Conservation (phyloP, 345 rosid species). For the Hirschfeldia incana region DNA sequence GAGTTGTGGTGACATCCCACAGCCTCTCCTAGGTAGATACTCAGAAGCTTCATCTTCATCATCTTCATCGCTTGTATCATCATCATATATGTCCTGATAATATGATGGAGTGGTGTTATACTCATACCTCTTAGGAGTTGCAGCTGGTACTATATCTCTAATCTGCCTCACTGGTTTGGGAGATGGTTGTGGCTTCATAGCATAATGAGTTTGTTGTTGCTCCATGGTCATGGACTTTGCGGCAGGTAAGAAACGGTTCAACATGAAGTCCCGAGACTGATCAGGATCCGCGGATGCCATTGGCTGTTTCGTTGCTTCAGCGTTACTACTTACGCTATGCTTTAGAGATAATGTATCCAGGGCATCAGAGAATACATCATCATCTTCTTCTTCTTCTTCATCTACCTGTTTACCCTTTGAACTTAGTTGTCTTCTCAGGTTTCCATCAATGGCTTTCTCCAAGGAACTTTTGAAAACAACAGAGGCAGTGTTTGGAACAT, state of each 20-base stretch:
- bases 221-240: conserved; percentile 85
- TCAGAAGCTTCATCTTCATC: conserved; percentile 45
- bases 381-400: conserved; percentile 25
- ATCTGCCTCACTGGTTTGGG: conserved; percentile 46
- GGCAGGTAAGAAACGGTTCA: conserved; percentile 92
- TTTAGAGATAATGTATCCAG: conserved; percentile 58
- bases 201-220: conserved; percentile 54
- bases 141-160: conserved; percentile 31
- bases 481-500: conserved; percentile 63
- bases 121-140: conserved; percentile 37
- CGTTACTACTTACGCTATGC: conserved; percentile 50
- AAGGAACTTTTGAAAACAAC: conserved; percentile 67
- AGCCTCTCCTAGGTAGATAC: conserved; percentile 60
- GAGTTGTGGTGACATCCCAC: conserved; percentile 74
- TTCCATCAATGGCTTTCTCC: conserved; percentile 34
- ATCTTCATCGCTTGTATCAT: conserved; percentile 39
- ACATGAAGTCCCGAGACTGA: conserved; percentile 70
- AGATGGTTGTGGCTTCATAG: conserved; percentile 50
- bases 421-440: conserved; percentile 6
- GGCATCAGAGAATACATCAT: conserved; percentile 76
- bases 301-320: conserved; percentile 44
- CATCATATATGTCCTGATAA: conserved; percentile 8
- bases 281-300: conserved; percentile 47
- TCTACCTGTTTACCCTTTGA: conserved; percentile 29
- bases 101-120: conserved; percentile 14